Evolutionary conservation across 2,329 filamentous ascomycete genomes (phyloP).

Genomic region (Aspergillus hiratsukae): DNA sequence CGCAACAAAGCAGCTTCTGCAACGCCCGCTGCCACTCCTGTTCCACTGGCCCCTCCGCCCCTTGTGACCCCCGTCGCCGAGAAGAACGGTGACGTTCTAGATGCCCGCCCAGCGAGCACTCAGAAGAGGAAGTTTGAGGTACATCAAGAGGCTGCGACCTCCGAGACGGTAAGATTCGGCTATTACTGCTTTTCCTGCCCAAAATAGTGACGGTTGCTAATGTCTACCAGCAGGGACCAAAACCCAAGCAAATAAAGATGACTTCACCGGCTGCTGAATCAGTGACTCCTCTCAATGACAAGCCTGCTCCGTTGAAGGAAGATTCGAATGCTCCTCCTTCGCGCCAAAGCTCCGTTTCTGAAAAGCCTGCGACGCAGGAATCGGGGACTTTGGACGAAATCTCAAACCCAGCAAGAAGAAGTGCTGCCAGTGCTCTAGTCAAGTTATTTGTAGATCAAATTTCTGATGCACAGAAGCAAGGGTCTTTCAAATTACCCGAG

Average conservation of each 20-base stretch:
- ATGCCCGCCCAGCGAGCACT: conserved; percentile 24
- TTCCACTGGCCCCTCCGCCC: conserved; percentile 10
- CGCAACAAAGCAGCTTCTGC: conserved; percentile 23
- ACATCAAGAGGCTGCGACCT: conserved; percentile 23
- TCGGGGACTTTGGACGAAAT: conserved; percentile 44
- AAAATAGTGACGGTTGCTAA: conserved; percentile 19
- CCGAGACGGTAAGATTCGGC: conserved; percentile 28
- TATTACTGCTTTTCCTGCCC: not conserved
- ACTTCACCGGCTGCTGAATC: conserved; percentile 26
- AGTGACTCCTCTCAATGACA: conserved; percentile 19
- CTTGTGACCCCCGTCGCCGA: conserved; percentile 21
- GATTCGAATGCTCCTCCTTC: conserved; percentile 25
- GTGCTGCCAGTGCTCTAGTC: conserved; percentile 64
- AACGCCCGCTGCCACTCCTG: conserved; percentile 19
- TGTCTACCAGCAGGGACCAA: conserved; percentile 30
- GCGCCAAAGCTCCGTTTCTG: conserved; percentile 27
- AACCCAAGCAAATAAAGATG: conserved; percentile 39
- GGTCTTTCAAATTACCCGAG: conserved; percentile 58
- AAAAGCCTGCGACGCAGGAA: conserved; percentile 28
- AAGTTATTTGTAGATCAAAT: conserved; percentile 66
- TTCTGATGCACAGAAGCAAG: conserved; percentile 61
- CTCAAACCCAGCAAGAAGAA: conserved; percentile 61
- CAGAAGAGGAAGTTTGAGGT: conserved; percentile 46
- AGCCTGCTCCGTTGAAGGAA: conserved; percentile 28
- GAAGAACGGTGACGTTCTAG: conserved; percentile 23